phyloP scores from a whole-genome alignment of 208 protist genomes.

The Lotmaria passim region DNA sequence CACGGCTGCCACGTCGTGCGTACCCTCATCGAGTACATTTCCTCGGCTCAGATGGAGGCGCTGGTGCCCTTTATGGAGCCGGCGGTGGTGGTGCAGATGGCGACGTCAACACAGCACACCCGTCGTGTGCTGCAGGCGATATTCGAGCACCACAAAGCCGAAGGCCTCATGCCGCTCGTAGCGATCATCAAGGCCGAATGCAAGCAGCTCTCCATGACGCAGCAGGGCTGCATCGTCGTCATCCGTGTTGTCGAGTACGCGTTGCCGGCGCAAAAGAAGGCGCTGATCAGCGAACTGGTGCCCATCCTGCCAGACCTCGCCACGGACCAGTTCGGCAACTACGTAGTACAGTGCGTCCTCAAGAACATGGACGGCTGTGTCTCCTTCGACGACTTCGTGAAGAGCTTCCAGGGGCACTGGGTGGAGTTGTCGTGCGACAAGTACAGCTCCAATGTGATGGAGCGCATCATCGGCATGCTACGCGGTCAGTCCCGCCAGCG shows the following conservation, averaged over 20 bases:
- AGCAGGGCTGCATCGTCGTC: slow-evolving; percentile 87
- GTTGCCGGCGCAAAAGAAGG: slow-evolving; percentile 49
- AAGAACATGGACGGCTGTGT: slow-evolving; percentile 61
- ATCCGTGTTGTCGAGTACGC: slow-evolving; percentile 78
- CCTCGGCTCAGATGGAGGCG: slow-evolving; percentile 48
- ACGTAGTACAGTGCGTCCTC: slow-evolving; percentile 87
- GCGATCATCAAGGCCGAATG: slow-evolving; percentile 53
- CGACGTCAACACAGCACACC: slow-evolving; percentile 67
- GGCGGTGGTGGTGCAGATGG: slow-evolving; percentile 46
- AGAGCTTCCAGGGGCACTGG: slow-evolving; percentile 64
- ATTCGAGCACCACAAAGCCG: slow-evolving; percentile 69
- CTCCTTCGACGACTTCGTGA: slow-evolving; percentile 42
- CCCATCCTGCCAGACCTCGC: slow-evolving; percentile 59
- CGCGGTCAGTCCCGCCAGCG: slow-evolving; percentile 34
- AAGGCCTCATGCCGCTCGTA: slow-evolving; percentile 61
- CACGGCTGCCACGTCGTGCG: slow-evolving; percentile 82
- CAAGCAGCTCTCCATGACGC: slow-evolving; percentile 53
- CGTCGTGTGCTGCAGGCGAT: slow-evolving; percentile 75
- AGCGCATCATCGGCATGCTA: slow-evolving; percentile 73
- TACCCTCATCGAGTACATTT: slow-evolving; percentile 65
- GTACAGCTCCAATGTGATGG: slow-evolving; percentile 91
- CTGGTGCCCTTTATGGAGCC: slow-evolving; percentile 51
- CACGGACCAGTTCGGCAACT: slow-evolving; percentile 89
- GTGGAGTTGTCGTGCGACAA: slow-evolving; percentile 81
- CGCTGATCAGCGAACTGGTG: slow-evolving; percentile 61